A percentile compares a stretch with the other conserved stretches of the same genome.
Conservation (phyloP, 805 yeast genomes). For the Cyberlindnera mycetangii region DNA sequence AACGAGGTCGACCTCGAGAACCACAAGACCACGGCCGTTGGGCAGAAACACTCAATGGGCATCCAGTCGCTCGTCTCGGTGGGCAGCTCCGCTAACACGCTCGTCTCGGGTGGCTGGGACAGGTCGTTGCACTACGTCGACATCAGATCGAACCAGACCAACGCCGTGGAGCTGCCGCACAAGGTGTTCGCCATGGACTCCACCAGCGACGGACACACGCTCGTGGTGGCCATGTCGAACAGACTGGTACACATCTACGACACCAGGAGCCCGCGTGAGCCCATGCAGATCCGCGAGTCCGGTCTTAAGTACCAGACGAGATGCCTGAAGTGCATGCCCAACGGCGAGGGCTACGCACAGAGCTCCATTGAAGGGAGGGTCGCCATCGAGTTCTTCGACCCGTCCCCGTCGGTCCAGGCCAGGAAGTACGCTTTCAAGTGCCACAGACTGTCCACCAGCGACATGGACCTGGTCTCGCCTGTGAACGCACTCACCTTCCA, state of each 20-base stretch:
- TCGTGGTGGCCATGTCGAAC: constrained; percentile 54
- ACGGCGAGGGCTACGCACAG: constrained; percentile 57
- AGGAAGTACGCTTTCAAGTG: constrained; percentile 77
- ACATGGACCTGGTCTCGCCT: constrained; percentile 62
- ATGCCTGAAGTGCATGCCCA: constrained; percentile 51
- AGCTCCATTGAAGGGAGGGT: constrained; percentile 83
- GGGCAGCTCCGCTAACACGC: constrained; percentile 29
- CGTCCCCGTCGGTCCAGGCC: constrained; percentile 37
- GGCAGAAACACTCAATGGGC: constrained; percentile 37
- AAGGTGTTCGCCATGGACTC: constrained; percentile 66
- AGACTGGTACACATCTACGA: constrained; percentile 59
- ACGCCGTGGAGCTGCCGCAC: constrained; percentile 32
- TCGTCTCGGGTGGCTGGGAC: constrained; percentile 68
- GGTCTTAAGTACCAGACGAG: constrained; percentile 68
- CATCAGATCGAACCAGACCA: constrained; percentile 8
- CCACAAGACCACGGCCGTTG: constrained; percentile 27
- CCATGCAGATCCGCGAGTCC: constrained; percentile 52
- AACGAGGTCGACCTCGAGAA: constrained; percentile 42
- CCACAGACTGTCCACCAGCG: constrained; percentile 52
- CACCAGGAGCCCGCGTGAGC: constrained; percentile 40
- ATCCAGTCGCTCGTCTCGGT: constrained; percentile 31
- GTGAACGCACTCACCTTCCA: constrained; percentile 78
- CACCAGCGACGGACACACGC: constrained; percentile 30
- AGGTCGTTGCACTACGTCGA: constrained; percentile 16
- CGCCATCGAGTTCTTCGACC: constrained; percentile 65